These are phyloP conservation scores for Tetradesmus obliquus DNA, from an alignment of 139 green algal genomes.

Conservation along the genomic window DNA sequence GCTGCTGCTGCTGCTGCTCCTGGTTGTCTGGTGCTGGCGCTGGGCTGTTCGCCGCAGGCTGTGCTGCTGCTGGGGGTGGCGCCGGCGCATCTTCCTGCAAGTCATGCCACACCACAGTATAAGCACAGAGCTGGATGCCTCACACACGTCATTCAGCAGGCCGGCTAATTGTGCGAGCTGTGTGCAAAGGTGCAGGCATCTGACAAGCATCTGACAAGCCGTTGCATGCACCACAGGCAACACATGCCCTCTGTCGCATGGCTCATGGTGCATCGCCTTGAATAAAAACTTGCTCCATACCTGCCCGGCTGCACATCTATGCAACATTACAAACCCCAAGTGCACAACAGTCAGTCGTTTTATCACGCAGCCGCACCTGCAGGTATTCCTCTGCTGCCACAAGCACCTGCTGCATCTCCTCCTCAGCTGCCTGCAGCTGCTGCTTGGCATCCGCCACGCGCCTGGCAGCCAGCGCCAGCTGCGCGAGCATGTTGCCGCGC, in stretches of 20 bases:
- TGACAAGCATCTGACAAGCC: too few species aligned
- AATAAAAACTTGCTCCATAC: neutral
- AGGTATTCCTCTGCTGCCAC: constrained; percentile 3
- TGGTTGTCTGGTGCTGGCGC: neutral
- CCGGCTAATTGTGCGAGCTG: neutral
- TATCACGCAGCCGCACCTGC: neutral
- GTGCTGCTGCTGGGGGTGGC: neutral
- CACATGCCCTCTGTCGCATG: neutral
- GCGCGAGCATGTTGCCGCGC: constrained; percentile 28
- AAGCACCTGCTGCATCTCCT: constrained; percentile 2
- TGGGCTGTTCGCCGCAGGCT: neutral
- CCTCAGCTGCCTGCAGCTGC: constrained; percentile 23
- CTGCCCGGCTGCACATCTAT: neutral
- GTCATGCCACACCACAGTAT: too few species aligned
- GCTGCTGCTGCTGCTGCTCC: neutral
- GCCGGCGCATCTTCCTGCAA: constrained; percentile 8
- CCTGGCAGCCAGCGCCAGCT: neutral
- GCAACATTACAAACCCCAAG: neutral
- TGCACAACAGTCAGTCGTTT: neutral
- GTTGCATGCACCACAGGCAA: too few species aligned
- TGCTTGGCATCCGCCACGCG: constrained; percentile 23
- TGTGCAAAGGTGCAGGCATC: neutral
- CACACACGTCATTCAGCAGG: neutral
- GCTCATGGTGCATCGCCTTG: too few species aligned
- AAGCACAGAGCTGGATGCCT: neutral